Base-by-base conservation (phyloP, 495 filamentous ascomycete genomes). In the Aspergillus nanangensis region DNA sequence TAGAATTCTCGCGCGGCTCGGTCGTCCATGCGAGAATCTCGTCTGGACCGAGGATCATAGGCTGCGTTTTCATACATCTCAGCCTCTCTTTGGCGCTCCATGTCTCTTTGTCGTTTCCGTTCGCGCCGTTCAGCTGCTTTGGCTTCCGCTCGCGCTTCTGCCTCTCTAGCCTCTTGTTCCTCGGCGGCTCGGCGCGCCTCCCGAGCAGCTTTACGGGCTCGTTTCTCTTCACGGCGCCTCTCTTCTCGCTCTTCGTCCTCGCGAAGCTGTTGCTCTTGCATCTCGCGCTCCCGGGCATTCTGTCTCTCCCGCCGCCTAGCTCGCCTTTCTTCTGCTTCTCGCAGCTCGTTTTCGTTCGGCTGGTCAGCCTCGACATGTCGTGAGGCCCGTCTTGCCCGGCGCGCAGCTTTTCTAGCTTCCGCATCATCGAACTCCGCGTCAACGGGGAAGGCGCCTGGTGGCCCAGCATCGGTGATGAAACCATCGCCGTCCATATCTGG, bases 401-500 rank as follows among this genome's bases (percentile, higher is more conserved):
- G 60, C 60, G 76, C 65, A 62, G 78, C 66, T 72, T 77, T 51
- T 61, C 75, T 55, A 66, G 64, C 55, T 61, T 77, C 72, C 61
- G 51, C 61, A 66, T 72, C 55, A 74, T 77, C 69, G 50, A 75
- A 50, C 68, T 85, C 64, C 60, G 65, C 62, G 8, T 68, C 66
- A 29, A 29, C 11, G 10, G 54, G 57, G 29, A 52, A 60, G n/a
- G 49, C 63, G 10, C 52, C 62, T 10, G 47, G 55, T 8, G 54
- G 58, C 8, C 56, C 63, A 8, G 58, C 59, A 48, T 77, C 73
- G 4, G 71, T 70, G 11, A 61, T 62, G 41, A 65, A 71, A 14
- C 69, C 72, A 31, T 75, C 71, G 13, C 45, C 70, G 41, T 72
- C 74, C 7, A 56, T 56, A 20, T 76, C 72, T n/a, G 63, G 58